phyloP scores from a whole-genome alignment of 371 early-diverging fungal genomes.

The Circinella umbellata region DNA sequence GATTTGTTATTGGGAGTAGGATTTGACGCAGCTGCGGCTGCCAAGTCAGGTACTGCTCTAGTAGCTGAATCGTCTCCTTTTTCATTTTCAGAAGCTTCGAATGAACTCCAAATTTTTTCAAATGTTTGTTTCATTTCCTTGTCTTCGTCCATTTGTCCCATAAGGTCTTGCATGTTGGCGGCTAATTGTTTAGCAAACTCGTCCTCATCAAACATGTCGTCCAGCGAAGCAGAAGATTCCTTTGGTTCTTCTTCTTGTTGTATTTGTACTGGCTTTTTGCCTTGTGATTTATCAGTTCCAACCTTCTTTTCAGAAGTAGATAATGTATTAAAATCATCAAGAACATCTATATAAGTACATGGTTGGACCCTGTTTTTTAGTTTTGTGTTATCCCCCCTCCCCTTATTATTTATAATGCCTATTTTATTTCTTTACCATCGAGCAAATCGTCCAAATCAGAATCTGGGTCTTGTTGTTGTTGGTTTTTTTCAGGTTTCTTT shows the following conservation, averaged over 20 bases:
- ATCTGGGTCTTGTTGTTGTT: constrained; percentile 39
- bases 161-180: constrained; percentile 77
- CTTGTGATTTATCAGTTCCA: constrained; percentile 6
- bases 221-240: constrained; percentile 24
- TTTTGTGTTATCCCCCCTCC: not conserved
- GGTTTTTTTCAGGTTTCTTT: constrained; percentile 12
- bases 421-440: constrained; percentile 47
- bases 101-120: constrained; percentile 63
- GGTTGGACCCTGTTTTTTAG: too few relatives aligned
- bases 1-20: not conserved
- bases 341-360: constrained; percentile 42
- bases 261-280: constrained; percentile 13
- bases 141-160: constrained; percentile 62
- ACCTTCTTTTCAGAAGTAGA: constrained; percentile 19
- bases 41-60: constrained; percentile 6
- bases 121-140: constrained; percentile 65
- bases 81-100: constrained; percentile 38
- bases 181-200: constrained; percentile 82
- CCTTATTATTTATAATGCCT: not conserved
- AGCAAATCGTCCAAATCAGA: constrained; percentile 71
- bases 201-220: constrained; percentile 60
- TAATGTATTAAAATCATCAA: constrained; percentile 50
- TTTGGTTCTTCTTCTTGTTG: constrained; percentile 27
- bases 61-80: constrained; percentile 15
- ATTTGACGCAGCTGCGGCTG: not conserved